Evolutionary conservation across 768 basidiomycete genomes (phyloP).

Genomic region (Leucosporidium yakuticum): DNA sequence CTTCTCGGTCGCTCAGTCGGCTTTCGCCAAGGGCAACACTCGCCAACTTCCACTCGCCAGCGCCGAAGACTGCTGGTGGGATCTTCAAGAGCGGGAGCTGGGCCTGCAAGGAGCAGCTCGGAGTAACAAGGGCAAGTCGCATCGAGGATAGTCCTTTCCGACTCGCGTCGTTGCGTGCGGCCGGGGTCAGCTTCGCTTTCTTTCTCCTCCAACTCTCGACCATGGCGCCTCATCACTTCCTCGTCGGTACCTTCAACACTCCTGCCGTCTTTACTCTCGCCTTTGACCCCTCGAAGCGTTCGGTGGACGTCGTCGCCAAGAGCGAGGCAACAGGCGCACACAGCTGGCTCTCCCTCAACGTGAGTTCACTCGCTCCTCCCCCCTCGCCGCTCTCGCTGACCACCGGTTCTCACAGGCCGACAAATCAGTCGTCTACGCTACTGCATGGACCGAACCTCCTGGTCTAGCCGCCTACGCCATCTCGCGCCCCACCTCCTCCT

Average conservation of each 20-base stretch:
- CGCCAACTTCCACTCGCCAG: no score
- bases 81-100: no score
- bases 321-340: conserved; percentile 30
- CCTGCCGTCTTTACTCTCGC: conserved; percentile 27
- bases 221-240: conserved; percentile 14
- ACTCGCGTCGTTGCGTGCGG: no score
- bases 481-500: not conserved
- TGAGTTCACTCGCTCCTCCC: conserved; percentile 1
- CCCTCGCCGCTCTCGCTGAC: not conserved
- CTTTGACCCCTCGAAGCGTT: conserved; percentile 6
- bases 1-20: no score
- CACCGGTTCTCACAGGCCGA: not conserved
- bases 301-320: conserved; percentile 14
- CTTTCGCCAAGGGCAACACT: no score
- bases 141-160: no score
- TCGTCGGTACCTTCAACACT: conserved; percentile 38
- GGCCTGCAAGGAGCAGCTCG: no score
- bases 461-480: conserved; percentile 35
- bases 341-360: conserved; percentile 34
- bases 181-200: not conserved
- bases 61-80: no score
- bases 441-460: conserved; percentile 38
- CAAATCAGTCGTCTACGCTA: conserved; percentile 33
- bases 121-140: no score
- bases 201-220: not conserved